A percentile compares a stretch with the other conserved stretches of the same genome.
Evolutionary conservation across 2,329 filamentous ascomycete species (phyloP).

Genomic region (Emmonsiellopsis sp.): DNA sequence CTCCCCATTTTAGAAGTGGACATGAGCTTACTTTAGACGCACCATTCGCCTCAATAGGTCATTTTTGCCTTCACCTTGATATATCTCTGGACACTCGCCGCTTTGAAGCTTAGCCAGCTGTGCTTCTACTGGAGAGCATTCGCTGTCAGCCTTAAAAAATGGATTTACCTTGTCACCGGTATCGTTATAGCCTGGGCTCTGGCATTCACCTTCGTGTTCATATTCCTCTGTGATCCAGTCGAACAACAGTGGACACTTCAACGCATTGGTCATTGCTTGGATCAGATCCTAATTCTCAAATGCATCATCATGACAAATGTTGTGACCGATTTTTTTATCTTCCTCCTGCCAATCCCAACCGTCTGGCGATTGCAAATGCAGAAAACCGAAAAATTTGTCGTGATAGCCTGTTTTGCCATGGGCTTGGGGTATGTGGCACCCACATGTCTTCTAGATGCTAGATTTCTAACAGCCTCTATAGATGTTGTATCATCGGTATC

Average conservation of each 20-base stretch:
- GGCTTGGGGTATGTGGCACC: neutral
- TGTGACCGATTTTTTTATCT: neutral
- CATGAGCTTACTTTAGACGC: neutral
- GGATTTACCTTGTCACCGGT: neutral
- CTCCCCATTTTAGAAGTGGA: neutral
- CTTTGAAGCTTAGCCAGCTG: conserved; percentile 3
- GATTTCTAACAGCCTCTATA: neutral
- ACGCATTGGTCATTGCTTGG: neutral
- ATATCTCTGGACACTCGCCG: neutral
- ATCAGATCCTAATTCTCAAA: conserved; percentile 1
- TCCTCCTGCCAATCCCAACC: neutral
- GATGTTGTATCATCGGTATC: conserved; percentile 2
- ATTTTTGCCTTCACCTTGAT: neutral
- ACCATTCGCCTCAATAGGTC: neutral
- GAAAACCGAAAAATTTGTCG: conserved; percentile 2
- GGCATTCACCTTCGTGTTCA: conserved; percentile 1
- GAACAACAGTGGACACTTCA: conserved; percentile 1
- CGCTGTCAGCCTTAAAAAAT: neutral
- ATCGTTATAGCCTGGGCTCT: conserved; percentile 2
- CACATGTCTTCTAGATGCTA: neutral
- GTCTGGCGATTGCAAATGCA: neutral
- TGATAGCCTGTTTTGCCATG: neutral
- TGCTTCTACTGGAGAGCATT: conserved; percentile 2
- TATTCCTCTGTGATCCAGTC: neutral
- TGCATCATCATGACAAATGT: conserved; percentile 4